A percentile compares a stretch with the other conserved stretches of the same genome.
These are phyloP conservation scores for Coccomyxa sp. DNA, from an alignment of 139 green algal species.

Conservation along the genomic window DNA sequence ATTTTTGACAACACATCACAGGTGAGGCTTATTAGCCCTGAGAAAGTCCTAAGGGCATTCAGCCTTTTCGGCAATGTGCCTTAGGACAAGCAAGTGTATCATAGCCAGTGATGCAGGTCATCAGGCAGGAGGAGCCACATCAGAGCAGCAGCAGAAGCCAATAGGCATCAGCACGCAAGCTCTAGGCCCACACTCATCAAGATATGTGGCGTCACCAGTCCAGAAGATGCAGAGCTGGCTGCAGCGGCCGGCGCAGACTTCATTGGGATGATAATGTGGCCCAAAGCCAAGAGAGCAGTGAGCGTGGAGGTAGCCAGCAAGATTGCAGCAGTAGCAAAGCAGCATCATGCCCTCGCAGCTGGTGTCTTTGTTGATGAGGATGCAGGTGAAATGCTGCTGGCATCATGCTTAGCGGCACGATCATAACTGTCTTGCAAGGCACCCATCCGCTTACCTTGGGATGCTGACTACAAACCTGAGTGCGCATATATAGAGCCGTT, in stretches of 20 bases:
- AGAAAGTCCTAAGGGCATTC: no score
- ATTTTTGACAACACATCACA: no score
- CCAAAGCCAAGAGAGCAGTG: conserved; percentile 69
- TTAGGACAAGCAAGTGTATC: no score
- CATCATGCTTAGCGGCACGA: no score
- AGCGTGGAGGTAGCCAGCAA: conserved; percentile 32
- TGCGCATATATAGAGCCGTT: no score
- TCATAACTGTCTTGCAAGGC: no score
- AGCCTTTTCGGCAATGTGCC: no score
- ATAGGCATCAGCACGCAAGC: background rate
- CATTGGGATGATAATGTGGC: conserved; percentile 86
- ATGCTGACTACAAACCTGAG: no score
- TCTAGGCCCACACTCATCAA: conserved; percentile 33
- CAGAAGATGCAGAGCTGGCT: conserved; percentile 59
- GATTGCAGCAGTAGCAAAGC: conserved; percentile 53
- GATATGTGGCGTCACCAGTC: conserved; percentile 75
- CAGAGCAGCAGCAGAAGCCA: background rate
- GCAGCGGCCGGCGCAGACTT: conserved; percentile 40
- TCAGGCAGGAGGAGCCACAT: background rate
- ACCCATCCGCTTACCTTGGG: no score
- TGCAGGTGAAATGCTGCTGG: no score
- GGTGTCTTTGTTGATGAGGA: conserved; percentile 87
- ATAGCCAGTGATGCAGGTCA: no score
- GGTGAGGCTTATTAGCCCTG: no score
- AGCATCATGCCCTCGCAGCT: conserved; percentile 52